Base-by-base conservation (phyloP, 2,329 filamentous ascomycete species). In the Fusarium chuoi region DNA sequence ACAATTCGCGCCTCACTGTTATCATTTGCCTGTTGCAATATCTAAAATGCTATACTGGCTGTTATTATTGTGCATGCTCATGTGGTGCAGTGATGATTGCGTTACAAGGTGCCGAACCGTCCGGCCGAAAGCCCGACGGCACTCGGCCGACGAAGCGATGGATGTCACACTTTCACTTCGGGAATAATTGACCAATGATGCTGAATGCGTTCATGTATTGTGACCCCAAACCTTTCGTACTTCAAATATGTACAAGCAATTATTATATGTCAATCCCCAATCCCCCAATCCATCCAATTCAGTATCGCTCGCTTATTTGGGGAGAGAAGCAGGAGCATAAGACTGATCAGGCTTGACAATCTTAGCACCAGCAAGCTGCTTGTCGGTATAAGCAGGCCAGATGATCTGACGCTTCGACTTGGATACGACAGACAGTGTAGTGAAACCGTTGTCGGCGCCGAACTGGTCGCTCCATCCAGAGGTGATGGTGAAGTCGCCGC, bases 381-480 rank as follows among this genome's bases (percentile, higher is more conserved):
- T 82, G 75, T 90, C 88, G 75, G 84, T 87, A 78, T 89, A 90
- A 45, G 85, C 82, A 36, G 88, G 87, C 81, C 82, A 90, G 68
- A 84, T 78, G 63, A 89, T 89, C 70, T 83, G 81, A 54, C 79
- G 80, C 74, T 82, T 78, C 58, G 73, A 71, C 71, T 82, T 80
- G 79, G 88, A 81, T 52, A 85, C 83, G 60, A 90, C 85, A 26
- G 85, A 82, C 35, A 89, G 80, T 28, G 86, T 88, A 30, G 87
- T 89, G 83, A 89, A 90, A 73, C 87, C 88, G 33, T 86, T 81
- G 70, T 79, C 85, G 18, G 80, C 65, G 56, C 87, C 88, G 72
- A 89, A 90, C 76, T 88, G 84, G 77, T 84, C 87, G 78, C 84
- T 87, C 88, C 88, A 90, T 81, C 86, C 86, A 5, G 85, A 85